Evolutionary conservation across 163 green algal species (phyloP).

Genomic region (Scenedesmus sp.): DNA sequence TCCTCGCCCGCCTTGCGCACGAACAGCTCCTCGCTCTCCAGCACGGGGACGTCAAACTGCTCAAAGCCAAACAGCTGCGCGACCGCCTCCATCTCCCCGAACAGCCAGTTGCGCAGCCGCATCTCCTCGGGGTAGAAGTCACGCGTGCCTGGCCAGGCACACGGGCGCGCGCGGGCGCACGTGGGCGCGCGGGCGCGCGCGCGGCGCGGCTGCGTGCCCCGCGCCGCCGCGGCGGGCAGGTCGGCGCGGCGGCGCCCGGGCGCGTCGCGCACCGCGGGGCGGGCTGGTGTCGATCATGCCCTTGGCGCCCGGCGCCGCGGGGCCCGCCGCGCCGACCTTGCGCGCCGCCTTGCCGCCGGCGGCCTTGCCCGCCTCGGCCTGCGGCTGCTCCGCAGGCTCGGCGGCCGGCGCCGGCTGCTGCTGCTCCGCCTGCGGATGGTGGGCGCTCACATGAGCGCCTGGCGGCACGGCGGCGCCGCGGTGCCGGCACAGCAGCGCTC

Average conservation of each 20-base stretch:
- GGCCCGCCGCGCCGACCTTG: slow-evolving; percentile 31
- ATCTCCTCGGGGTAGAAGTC: slow-evolving; percentile 98
- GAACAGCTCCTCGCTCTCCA: slow-evolving; percentile 98
- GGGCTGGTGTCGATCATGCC: slow-evolving; percentile 62
- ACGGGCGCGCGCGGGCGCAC: not conserved
- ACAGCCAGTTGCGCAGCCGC: slow-evolving; percentile 95
- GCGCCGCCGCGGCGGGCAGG: too few species aligned
- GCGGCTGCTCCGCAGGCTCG: not conserved
- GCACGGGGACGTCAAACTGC: slow-evolving; percentile 93
- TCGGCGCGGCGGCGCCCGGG: too few species aligned
- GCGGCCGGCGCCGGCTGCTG: too few species aligned
- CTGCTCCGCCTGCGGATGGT: too few species aligned
- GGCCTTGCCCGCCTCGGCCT: not conserved
- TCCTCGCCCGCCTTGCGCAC: slow-evolving; percentile 98
- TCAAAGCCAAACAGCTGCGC: slow-evolving; percentile 74
- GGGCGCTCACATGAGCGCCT: too few species aligned
- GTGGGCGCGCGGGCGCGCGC: not conserved
- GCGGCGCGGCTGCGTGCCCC: too few species aligned
- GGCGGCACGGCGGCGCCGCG: too few species aligned
- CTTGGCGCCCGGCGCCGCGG: slow-evolving; percentile 15
- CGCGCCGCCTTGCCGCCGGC: slow-evolving; percentile 18
- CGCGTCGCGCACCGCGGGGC: slow-evolving; percentile 55
- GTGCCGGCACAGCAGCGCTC: too few species aligned
- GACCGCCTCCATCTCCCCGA: slow-evolving; percentile 80
- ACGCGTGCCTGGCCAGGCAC: slow-evolving; percentile 94